Percentiles rank a stretch among this genome's conserved stretches.
Evolutionary conservation across 306 rosid genomes (phyloP).

Genomic region (Spatholobus suberectus): DNA sequence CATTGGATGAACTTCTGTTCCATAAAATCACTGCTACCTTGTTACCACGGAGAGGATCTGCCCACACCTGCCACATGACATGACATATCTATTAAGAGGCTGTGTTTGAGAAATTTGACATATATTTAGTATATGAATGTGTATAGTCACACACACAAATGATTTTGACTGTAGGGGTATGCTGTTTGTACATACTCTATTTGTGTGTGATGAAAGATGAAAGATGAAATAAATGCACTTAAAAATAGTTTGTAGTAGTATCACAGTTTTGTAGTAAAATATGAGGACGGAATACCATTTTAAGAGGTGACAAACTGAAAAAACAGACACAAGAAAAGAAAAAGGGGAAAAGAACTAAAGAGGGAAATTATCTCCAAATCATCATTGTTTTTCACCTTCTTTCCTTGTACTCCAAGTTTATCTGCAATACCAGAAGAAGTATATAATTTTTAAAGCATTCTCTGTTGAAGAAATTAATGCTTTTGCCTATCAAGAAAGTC

Average conservation of each 20-base stretch:
- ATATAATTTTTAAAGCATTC: no score
- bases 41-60: constrained; percentile 57
- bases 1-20: constrained; percentile 65
- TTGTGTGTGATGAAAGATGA: neutral
- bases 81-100: neutral
- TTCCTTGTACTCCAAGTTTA: no score
- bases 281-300: no score
- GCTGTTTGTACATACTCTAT: neutral
- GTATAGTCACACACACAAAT: neutral
- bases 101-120: neutral
- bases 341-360: neutral
- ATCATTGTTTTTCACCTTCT: no score
- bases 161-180: neutral
- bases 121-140: neutral
- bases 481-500: neutral
- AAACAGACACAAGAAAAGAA: neutral
- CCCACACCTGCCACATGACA: constrained; percentile 62
- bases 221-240: neutral
- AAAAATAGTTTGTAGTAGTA: neutral
- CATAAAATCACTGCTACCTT: constrained; percentile 62
- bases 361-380: no score
- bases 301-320: no score
- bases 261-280: no score
- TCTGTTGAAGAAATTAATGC: no score
- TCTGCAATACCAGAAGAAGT: no score